Base-by-base conservation (phyloP, 2,329 filamentous ascomycete genomes). In the Colletotrichum godetiae region DNA sequence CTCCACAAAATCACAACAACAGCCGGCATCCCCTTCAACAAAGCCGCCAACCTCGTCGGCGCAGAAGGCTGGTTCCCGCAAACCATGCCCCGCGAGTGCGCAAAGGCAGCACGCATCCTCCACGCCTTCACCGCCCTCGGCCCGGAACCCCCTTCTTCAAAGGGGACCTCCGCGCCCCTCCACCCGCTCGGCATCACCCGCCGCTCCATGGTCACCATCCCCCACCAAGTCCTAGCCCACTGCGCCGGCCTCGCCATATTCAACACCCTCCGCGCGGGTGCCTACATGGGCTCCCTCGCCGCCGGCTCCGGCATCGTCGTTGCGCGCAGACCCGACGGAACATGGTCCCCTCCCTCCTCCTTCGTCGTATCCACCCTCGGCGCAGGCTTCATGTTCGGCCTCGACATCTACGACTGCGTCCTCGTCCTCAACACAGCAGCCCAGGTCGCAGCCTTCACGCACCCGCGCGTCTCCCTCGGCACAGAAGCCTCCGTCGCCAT, bases 61-160 rank as follows among this genome's bases (percentile, higher is more conserved):
- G 89, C 91, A 31, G 93, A 95, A 80, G 92, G 92, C 13, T 94
- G 94, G 80, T 94, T 92, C 93, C 93, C 93, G 3, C 93, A 91
- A 33, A 90, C 89, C 5, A 84, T 95, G 77, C 92, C 94, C 78
- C 92, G 92, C 79, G 93, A 95, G 83, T 91, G 91, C 78, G 92
- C 93, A 84, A 95, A 95, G 83, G 92, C 92, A 3, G 93, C 93
- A 27, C 88, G 93, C 33, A 95, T 95, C 61, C 82, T 95, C 71
- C 88, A 92, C 77, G 92, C 91, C 76, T 95, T 95, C 81, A 94
- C 92, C 84, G 92, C 82, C 52, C 52, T 81, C 52, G 73, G 71
- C 8, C 74, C 76, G 13, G 55, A 65, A 1, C 77, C 78, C 1
- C 73, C 27, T 29, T 29, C 27, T 1, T 29, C 27, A 29, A 29